A percentile compares a stretch with the other conserved stretches of the same genome.
phyloP scores from a whole-genome alignment of 495 filamentous ascomycete species.

The Penicillium desertorum region DNA sequence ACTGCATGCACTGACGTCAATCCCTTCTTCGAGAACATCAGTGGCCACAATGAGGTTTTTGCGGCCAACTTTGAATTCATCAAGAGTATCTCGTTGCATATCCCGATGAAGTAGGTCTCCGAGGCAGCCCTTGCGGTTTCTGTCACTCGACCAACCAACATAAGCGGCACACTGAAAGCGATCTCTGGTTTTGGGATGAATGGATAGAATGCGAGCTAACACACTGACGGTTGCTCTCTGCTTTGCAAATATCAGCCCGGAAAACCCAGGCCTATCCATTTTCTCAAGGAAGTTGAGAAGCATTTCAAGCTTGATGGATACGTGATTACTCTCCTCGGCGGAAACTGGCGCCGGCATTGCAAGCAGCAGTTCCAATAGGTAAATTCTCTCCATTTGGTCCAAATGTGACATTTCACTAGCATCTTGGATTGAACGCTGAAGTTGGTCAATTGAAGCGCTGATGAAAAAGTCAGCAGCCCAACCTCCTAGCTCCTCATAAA shows the following conservation, averaged over 20 bases:
- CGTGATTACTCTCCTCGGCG: slow-evolving; percentile 20
- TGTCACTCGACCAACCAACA: slow-evolving; percentile 65
- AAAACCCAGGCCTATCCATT: slow-evolving; percentile 47
- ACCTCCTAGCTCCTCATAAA: slow-evolving; percentile 66
- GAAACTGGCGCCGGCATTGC: slow-evolving; percentile 38
- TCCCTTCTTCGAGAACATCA: slow-evolving; percentile 85
- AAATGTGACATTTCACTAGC: slow-evolving; percentile 39
- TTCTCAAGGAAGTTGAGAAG: slow-evolving; percentile 56
- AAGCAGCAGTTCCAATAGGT: slow-evolving; percentile 55
- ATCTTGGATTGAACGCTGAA: slow-evolving; percentile 36
- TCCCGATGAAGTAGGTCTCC: slow-evolving; percentile 59
- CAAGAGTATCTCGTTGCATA: slow-evolving; percentile 59
- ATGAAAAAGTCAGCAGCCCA: slow-evolving; percentile 78
- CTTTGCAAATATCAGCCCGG: slow-evolving; percentile 76
- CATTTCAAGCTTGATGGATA: slow-evolving; percentile 53
- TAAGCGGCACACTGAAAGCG: slow-evolving; percentile 60
- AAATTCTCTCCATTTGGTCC: slow-evolving; percentile 55
- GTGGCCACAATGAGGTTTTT: slow-evolving; percentile 82
- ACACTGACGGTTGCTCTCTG: slow-evolving; percentile 69
- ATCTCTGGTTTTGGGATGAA: slow-evolving; percentile 56
- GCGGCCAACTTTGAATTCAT: slow-evolving; percentile 64
- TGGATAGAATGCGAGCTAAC: slow-evolving; percentile 62
- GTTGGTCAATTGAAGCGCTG: slow-evolving; percentile 50
- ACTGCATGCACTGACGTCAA: slow-evolving; percentile 84
- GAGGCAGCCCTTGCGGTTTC: slow-evolving; percentile 51